A percentile compares a stretch with the other conserved stretches of the same genome.
These are phyloP conservation scores for Oligophagozyma castellii DNA, from an alignment of 1,139 yeast species.

Conservation along the genomic window DNA sequence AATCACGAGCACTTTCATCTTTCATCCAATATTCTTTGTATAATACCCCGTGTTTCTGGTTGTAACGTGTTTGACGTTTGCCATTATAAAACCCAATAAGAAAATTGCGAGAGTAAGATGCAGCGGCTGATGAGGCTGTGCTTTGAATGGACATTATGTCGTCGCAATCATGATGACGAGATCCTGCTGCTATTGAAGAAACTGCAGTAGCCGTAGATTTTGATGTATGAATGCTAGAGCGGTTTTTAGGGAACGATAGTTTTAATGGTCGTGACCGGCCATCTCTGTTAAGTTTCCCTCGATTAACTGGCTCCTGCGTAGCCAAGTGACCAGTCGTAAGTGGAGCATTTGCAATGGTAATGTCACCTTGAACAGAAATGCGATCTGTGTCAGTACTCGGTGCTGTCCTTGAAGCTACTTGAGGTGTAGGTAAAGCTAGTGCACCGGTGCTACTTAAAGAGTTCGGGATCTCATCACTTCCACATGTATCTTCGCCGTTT, in stretches of 20 bases:
- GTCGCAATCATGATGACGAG: slow-evolving; percentile 1
- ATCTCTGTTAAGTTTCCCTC: too few species aligned
- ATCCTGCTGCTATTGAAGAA: slow-evolving; percentile 9
- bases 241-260: slow-evolving; percentile 16
- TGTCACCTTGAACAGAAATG: too few species aligned
- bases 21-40: slow-evolving; percentile 84
- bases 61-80: slow-evolving; percentile 18
- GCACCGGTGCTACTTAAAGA: too few species aligned
- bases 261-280: too few species aligned
- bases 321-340: too few species aligned
- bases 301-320: too few species aligned
- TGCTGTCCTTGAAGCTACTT: too few species aligned
- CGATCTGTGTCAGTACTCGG: too few species aligned
- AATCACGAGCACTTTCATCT: slow-evolving; percentile 72
- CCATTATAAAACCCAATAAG: slow-evolving; percentile 34
- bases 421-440: too few species aligned
- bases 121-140: slow-evolving; percentile 27
- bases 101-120: slow-evolving; percentile 30
- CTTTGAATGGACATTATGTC: slow-evolving; percentile 15
- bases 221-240: slow-evolving; percentile 24
- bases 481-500: too few species aligned
- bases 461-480: too few species aligned
- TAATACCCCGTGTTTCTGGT: slow-evolving; percentile 27
- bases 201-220: slow-evolving; percentile 23
- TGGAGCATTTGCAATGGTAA: too few species aligned